These are phyloP conservation scores for Ophiostoma montium DNA, from an alignment of 2,329 filamentous ascomycete genomes.

Conservation along the genomic window DNA sequence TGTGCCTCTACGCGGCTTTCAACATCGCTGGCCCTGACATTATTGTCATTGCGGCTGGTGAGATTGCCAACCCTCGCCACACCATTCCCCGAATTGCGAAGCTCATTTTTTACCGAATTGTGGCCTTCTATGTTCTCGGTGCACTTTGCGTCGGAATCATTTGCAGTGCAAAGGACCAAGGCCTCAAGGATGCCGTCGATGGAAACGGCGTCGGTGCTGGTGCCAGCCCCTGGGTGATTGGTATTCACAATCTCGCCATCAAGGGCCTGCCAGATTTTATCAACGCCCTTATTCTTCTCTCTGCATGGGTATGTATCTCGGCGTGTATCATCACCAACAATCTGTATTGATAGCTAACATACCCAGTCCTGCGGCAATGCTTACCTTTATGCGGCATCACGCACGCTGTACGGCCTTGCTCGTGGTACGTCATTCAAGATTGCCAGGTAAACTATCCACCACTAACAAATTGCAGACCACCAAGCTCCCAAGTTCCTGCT, in stretches of 20 bases:
- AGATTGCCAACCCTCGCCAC: constrained; percentile 52
- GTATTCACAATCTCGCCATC: constrained; percentile 54
- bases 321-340: too few species aligned
- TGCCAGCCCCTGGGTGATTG: constrained; percentile 54
- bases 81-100: constrained; percentile 54
- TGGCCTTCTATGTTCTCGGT: constrained; percentile 53
- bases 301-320: constrained; percentile 21
- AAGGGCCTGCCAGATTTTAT: constrained; percentile 52
- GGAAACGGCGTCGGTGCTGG: constrained; percentile 26
- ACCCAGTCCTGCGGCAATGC: constrained; percentile 45
- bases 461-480: constrained; percentile 13
- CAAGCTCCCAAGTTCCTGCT: constrained; percentile 26
- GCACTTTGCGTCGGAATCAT: constrained; percentile 54
- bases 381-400: constrained; percentile 34
- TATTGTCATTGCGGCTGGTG: constrained; percentile 56
- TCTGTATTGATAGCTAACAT: too few species aligned
- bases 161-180: constrained; percentile 41
- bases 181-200: constrained; percentile 22
- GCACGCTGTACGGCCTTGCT: constrained; percentile 26
- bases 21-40: constrained; percentile 41
- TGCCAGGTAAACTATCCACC: neutral
- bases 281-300: constrained; percentile 43
- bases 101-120: constrained; percentile 54
- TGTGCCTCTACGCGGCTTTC: constrained; percentile 25
- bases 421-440: constrained; percentile 13